Evolutionary conservation across 2,329 filamentous ascomycete genomes (phyloP).

Genomic region (Cryoendolithus antarcticus): DNA sequence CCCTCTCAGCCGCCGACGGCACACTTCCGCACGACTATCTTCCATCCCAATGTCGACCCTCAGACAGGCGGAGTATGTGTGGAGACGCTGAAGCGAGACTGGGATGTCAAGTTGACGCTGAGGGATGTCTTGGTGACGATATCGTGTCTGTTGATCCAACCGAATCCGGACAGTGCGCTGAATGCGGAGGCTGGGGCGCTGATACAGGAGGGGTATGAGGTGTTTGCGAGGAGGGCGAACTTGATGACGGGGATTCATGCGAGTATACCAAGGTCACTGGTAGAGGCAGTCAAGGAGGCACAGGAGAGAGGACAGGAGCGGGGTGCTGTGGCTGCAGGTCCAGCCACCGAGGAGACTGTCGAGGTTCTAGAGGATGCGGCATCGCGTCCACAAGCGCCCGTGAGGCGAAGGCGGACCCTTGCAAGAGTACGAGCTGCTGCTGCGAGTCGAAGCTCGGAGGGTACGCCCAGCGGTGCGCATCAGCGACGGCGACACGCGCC

Average conservation of each 20-base stretch:
- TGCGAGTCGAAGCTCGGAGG: conserved; percentile 11
- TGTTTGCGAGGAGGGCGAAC: conserved; percentile 44
- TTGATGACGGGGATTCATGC: conserved; percentile 53
- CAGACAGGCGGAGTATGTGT: conserved; percentile 50
- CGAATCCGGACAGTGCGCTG: conserved; percentile 51
- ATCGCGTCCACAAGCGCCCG: conserved; percentile 10
- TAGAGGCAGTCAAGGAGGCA: conserved; percentile 37
- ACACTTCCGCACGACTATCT: conserved; percentile 48
- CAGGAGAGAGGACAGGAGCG: conserved; percentile 35
- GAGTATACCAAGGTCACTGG: conserved; percentile 35
- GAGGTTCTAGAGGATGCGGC: conserved; percentile 9
- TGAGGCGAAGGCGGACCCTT: conserved; percentile 14
- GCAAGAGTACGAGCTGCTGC: conserved; percentile 13
- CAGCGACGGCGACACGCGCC: conserved; percentile 1
- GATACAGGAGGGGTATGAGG: conserved; percentile 46
- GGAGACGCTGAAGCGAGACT: conserved; percentile 53
- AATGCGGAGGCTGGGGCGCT: conserved; percentile 49
- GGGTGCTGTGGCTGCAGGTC: conserved; percentile 7
- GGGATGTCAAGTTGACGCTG: conserved; percentile 45
- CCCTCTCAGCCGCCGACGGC: conserved; percentile 42
- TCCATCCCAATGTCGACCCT: conserved; percentile 54
- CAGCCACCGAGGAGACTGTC: conserved; percentile 6
- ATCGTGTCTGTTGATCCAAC: conserved; percentile 49
- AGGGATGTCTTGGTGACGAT: conserved; percentile 49
- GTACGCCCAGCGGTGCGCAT: conserved; percentile 13